Evolutionary conservation across 441 rosid genomes (phyloP).

Genomic region (Erodium moschatum): DNA sequence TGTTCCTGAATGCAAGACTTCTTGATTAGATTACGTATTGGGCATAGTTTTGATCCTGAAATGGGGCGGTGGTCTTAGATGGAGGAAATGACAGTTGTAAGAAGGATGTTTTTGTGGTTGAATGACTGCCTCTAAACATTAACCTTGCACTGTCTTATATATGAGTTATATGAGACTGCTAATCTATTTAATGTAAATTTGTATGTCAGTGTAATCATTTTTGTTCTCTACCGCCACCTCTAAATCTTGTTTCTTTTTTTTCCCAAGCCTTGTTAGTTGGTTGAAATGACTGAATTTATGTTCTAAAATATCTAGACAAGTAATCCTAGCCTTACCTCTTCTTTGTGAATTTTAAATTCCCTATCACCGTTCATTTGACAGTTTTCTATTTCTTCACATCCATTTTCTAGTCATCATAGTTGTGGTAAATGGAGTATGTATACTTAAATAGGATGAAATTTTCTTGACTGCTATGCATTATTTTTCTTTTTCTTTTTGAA

Average conservation of each 20-base stretch:
- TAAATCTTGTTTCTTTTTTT: no score
- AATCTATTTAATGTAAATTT: no score
- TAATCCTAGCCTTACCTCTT: background rate
- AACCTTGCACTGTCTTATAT: background rate
- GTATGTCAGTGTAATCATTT: background rate
- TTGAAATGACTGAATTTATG: background rate
- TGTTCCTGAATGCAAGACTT: background rate
- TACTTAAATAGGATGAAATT: background rate
- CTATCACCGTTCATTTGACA: background rate
- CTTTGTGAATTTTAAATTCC: background rate
- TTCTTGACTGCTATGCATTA: background rate
- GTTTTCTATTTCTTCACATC: no score
- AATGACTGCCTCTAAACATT: background rate
- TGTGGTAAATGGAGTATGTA: background rate
- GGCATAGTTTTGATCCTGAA: background rate
- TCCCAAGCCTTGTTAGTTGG: no score
- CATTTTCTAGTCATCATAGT: constrained; percentile 15
- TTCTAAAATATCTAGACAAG: background rate
- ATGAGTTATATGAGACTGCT: background rate
- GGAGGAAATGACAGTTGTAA: background rate
- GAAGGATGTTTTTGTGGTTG: background rate
- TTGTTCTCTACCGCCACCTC: no score
- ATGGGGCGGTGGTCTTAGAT: background rate
- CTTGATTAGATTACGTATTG: background rate
- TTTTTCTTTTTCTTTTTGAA: constrained; percentile 20